Evolutionary conservation across 1,139 yeast genomes (phyloP).

Genomic region (Kodamaea plutei): DNA sequence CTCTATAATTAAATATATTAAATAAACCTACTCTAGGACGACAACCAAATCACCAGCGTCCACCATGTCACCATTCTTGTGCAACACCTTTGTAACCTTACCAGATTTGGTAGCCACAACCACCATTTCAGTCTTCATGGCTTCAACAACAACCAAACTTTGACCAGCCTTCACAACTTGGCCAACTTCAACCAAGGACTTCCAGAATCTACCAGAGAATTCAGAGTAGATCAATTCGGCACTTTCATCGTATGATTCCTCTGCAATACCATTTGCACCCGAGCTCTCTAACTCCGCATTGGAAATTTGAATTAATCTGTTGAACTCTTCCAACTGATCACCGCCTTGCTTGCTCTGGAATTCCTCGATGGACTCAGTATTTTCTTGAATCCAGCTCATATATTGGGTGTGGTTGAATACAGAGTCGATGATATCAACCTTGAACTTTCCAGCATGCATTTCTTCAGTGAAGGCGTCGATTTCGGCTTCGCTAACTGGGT

Average conservation of each 20-base stretch:
- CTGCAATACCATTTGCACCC: conserved; percentile 36
- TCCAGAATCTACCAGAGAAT: conserved; percentile 96
- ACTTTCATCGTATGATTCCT: conserved; percentile 60
- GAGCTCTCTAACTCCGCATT: conserved; percentile 67
- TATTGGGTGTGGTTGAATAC: conserved; percentile 82
- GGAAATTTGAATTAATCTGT: conserved; percentile 74
- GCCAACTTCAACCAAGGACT: conserved; percentile 79
- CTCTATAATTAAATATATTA: too few relatives aligned
- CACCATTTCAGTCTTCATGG: conserved; percentile 97
- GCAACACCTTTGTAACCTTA: conserved; percentile 71
- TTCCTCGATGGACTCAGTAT: conserved; percentile 66
- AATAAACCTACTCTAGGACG: conserved; percentile 41
- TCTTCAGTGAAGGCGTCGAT: conserved; percentile 68
- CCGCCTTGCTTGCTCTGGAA: conserved; percentile 69
- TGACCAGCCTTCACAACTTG: conserved; percentile 71
- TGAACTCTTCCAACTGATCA: conserved; percentile 80
- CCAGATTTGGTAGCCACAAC: conserved; percentile 73
- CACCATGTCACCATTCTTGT: conserved; percentile 89
- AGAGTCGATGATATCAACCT: conserved; percentile 68
- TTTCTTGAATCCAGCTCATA: conserved; percentile 69
- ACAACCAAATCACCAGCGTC: conserved; percentile 95
- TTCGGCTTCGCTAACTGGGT: conserved; percentile 83
- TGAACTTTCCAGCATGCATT: conserved; percentile 75
- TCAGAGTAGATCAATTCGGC: conserved; percentile 88
- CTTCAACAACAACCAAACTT: conserved; percentile 85